Evolutionary conservation across 202 grass and related monocot genomes (phyloP).

Genomic region (Bolboschoenoplectus hybrid): DNA sequence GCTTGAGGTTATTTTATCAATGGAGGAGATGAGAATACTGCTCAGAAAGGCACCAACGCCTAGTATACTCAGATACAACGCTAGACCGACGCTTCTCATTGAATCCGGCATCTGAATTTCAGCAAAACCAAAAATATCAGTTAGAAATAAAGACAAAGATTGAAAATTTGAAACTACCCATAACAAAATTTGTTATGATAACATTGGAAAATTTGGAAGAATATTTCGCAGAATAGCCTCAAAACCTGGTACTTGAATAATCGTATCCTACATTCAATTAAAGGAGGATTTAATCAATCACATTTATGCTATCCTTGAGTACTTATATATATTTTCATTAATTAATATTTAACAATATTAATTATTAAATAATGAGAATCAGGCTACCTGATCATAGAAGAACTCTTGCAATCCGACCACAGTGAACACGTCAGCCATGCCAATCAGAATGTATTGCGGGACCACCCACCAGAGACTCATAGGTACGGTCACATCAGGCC

Average conservation of each 20-base stretch:
- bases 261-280: too few species aligned
- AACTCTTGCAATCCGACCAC: slow-evolving; percentile 41
- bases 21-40: slow-evolving; percentile 32
- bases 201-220: not conserved
- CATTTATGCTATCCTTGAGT: not conserved
- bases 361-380: not conserved
- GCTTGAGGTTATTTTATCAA: slow-evolving; percentile 34
- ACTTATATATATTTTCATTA: not conserved
- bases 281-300: not conserved
- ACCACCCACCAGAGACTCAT: slow-evolving; percentile 40
- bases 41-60: slow-evolving; percentile 38
- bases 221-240: too few species aligned
- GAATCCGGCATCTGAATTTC: slow-evolving; percentile 34
- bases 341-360: not conserved
- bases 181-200: not conserved
- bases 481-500: slow-evolving; percentile 18
- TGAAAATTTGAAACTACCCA: not conserved
- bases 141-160: not conserved
- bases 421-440: slow-evolving; percentile 26
- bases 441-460: slow-evolving; percentile 3
- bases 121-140: not conserved
- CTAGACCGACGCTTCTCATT: slow-evolving; percentile 47
- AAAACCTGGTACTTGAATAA: too few species aligned
- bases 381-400: slow-evolving; percentile 41
- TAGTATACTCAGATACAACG: slow-evolving; percentile 34